Conservation (phyloP, 2,329 filamentous ascomycete genomes). For the Aaosphaeria pasadenensis region DNA sequence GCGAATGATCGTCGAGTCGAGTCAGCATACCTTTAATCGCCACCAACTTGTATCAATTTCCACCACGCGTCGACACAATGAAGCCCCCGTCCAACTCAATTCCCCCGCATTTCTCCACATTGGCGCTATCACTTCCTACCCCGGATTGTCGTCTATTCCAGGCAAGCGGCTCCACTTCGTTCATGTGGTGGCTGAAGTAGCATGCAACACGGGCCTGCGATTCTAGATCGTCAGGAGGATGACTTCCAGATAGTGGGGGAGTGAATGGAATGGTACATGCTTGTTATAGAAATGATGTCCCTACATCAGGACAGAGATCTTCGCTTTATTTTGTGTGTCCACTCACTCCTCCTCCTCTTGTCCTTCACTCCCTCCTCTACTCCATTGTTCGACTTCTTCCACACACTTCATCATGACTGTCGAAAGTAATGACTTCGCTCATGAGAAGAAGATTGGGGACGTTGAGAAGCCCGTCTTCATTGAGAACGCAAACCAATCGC, state of each 20-base stretch:
- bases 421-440: conserved; percentile 8
- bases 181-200: neutral
- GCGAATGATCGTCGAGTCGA: no score
- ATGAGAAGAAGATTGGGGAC: conserved; percentile 17
- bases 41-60: no score
- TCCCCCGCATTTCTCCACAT: conserved; percentile 22
- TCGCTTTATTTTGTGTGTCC: neutral
- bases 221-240: conserved; percentile 3
- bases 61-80: no score
- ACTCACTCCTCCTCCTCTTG: neutral
- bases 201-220: neutral
- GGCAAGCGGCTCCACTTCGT: conserved; percentile 1
- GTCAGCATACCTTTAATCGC: no score
- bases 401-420: conserved; percentile 11
- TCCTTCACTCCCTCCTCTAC: neutral
- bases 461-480: conserved; percentile 16
- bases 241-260: neutral
- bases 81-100: neutral
- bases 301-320: no score
- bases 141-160: conserved; percentile 14
- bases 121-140: conserved; percentile 10
- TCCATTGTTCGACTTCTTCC: neutral
- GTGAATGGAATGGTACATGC: no score
- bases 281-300: no score
- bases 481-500: conserved; percentile 18